Conservation (phyloP, 2,329 filamentous ascomycete species). For the Alternaria brassicae region DNA sequence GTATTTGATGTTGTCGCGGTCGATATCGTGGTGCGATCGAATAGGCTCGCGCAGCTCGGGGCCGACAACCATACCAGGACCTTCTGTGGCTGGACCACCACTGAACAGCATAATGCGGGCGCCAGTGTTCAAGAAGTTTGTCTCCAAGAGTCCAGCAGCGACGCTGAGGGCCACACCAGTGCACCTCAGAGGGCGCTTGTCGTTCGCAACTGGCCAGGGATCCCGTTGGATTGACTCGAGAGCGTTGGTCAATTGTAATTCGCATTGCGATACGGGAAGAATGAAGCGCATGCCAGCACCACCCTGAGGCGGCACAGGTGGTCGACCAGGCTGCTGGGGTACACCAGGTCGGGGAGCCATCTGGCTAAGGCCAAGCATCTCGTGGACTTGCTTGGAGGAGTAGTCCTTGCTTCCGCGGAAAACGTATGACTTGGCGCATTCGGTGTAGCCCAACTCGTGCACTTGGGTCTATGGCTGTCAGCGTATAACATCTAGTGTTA, state of each 20-base stretch:
- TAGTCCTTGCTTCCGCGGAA: constrained; percentile 99
- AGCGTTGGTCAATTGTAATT: constrained; percentile 96
- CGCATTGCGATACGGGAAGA: constrained; percentile 91
- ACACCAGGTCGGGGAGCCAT: constrained; percentile 72
- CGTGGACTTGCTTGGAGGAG: constrained; percentile 97
- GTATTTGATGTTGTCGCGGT: constrained; percentile 98
- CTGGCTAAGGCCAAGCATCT: constrained; percentile 89
- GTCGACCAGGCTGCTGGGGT: constrained; percentile 76
- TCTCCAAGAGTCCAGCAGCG: constrained; percentile 89
- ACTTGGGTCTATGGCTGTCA: constrained; percentile 74
- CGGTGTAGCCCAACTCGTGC: constrained; percentile 96
- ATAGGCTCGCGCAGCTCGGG: constrained; percentile 96
- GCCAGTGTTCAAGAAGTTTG: constrained; percentile 93
- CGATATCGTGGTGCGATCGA: constrained; percentile 97
- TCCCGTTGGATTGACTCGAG: constrained; percentile 96
- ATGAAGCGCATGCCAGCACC: constrained; percentile 89
- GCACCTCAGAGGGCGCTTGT: constrained; percentile 87
- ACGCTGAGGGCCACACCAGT: constrained; percentile 97
- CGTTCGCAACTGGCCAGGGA: constrained; percentile 95
- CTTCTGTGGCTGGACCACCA: constrained; percentile 92
- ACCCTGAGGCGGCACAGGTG: constrained; percentile 67
- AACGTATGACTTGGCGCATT: constrained; percentile 98
- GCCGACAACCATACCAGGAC: constrained; percentile 94
- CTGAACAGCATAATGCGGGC: constrained; percentile 97
- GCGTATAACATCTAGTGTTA: background rate